phyloP scores from a whole-genome alignment of 2,329 filamentous ascomycete genomes.

The Dryadomyces sulphureus region DNA sequence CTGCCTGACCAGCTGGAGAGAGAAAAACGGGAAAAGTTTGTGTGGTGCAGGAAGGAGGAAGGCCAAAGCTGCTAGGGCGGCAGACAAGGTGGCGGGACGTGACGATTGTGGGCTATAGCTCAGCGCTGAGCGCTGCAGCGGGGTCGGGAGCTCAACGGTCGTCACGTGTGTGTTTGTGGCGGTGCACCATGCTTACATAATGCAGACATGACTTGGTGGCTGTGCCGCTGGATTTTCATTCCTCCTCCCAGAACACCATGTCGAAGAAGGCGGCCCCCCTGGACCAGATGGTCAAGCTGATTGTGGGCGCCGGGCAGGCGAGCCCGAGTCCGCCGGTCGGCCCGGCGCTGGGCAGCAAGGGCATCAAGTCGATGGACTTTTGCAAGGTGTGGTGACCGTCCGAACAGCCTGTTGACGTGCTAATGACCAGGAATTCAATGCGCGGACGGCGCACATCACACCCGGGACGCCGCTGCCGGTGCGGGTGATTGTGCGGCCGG shows the following conservation, averaged over 20 bases:
- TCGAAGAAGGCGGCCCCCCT: conserved; percentile 32
- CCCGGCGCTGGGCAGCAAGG: conserved; percentile 90
- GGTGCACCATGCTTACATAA: too few species aligned
- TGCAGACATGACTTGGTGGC: too few species aligned
- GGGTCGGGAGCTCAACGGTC: too few species aligned
- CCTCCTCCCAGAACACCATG: conserved; percentile 22
- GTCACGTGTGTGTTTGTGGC: too few species aligned
- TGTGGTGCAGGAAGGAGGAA: neutral
- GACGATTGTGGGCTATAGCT: conserved; percentile 4
- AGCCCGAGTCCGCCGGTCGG: conserved; percentile 91
- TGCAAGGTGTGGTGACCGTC: conserved; percentile 56
- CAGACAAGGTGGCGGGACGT: neutral
- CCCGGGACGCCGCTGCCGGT: conserved; percentile 78
- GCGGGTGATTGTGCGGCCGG: conserved; percentile 79
- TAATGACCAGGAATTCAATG: conserved; percentile 75
- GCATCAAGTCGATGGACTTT: conserved; percentile 98
- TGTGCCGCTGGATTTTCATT: neutral
- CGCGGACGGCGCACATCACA: conserved; percentile 71
- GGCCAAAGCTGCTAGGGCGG: neutral
- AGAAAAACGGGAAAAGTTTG: neutral
- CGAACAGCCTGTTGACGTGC: too few species aligned
- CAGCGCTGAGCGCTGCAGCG: too few species aligned
- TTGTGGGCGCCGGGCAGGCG: conserved; percentile 90
- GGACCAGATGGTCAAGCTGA: conserved; percentile 86
- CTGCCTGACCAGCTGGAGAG: neutral